Base-by-base conservation (phyloP, 2,329 filamentous ascomycete genomes). In the Diaporthe velutina region DNA sequence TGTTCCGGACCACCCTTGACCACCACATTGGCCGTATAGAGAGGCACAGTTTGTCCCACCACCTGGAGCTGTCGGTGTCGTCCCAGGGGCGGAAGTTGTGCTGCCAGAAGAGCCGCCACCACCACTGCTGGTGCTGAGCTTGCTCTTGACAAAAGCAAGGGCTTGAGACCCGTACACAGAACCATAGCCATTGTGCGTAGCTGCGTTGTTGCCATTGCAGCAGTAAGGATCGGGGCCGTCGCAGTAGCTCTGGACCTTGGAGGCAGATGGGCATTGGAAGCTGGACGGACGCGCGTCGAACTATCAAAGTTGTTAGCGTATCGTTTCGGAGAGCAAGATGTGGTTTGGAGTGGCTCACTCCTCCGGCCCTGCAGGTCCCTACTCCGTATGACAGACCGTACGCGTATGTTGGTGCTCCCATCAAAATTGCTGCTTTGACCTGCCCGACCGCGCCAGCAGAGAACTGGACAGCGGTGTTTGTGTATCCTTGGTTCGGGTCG, bases 221-320 rank as follows among this genome's bases (percentile, higher is more conserved):
- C 92, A 93, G 83, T 91, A 93, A 0, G 91, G 91, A 77, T 93
- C 91, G 4, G 88, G 79, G 6, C 87, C 83, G 78, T 93, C 91
- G 81, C 92, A 93, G 85, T 93, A 93, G 6, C 89, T 90, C 83
- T 92, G 84, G 78, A 93, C 89, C 10, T 82, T 80, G 76, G 82
- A 86, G 30, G 85, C 86, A 13, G 89, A 87, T 1, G 85, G 83
- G 83, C 91, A 93, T 58, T 82, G 83, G 81, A 91, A 93, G 35
- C 90, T 90, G 6, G 84, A 79, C 0, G 90, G 87, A 6, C 91
- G 89, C 42, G 90, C 88, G 70, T 90, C 89, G 76, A 93, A 93
- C 90, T 93, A 74, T 2, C 4, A 19, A 2, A 12, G 22, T 42
- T 4, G n/a, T 70, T 40, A 75, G 57, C 42, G 8, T 25, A 4